Evolutionary conservation across 192 early-diverging fungal species (phyloP), one percentile per base, ranked within the genome.

Genomic region (Glomus cerebriforme): DNA sequence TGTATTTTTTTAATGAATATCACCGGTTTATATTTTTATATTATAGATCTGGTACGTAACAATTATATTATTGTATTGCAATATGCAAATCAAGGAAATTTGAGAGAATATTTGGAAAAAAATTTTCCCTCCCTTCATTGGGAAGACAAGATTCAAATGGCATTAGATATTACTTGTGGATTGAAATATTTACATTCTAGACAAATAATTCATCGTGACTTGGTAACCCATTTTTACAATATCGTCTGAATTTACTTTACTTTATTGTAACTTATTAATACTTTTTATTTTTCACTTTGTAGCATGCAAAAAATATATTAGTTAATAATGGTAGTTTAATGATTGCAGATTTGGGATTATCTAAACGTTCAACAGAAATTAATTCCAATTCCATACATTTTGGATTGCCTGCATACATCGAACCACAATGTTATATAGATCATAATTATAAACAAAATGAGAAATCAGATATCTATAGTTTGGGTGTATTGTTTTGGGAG

Each of bases 401-500:
- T 6, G 74, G 74, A 12, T 24, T 39, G 27, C 15, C 35, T 2
- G 59, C 60, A 17, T 75, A 75, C 39, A 62, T 37, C 2, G 74
- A 75, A 19, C 58, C 74, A 15, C 26, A 72, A 29, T 6, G 22
- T n/a, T 29, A 43, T 47, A 13, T 27, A 49, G 10, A 35, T 0
- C 1, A 22, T 22, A 58, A 63, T 1, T 62, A 34, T 32, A 59
- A 24, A 7, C 10, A 2, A 59, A 80, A 85, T 77, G 79, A 82
- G 3, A 63, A 68, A n/a, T 85, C 82, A 43, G 84, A 85, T 45
- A 81, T 85, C 54, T 85, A 85, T 34, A 83, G 82, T 9, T 47
- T 85, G 2, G 84, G 84, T 12, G 84, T 85, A 8, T 59, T 85
- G 27, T 73, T 85, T 27, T 85, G 84, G 84, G 84, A 85, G 47